Base-by-base conservation (phyloP, 305 asterid genomes). In the Fraxinus nigra region DNA sequence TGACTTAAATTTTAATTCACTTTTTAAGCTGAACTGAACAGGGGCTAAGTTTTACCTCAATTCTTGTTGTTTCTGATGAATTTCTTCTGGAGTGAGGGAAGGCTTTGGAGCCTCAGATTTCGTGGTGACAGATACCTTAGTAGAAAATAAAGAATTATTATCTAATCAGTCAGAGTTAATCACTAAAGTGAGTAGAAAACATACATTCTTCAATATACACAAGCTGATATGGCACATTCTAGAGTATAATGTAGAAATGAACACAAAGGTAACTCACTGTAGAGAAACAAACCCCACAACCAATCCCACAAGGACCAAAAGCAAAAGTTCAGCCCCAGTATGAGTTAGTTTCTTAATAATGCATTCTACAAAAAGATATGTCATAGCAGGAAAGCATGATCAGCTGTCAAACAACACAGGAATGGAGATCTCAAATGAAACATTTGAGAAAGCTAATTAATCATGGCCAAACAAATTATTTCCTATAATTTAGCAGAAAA, bases 61-160 rank as follows among this genome's bases (percentile, higher is more conserved):
- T 89, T 94, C 98, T 69, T 90, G 93, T 82, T 89, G 89, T 90
- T 93, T 96, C 84, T 80, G 86, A 86, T 89, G 90, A 82, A 91
- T 87, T 89, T 94, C 98, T 86, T 96, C 99, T 18, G 98, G 94
- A 59, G 98, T 94, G 79, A 94, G 97, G 61, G 93, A 85, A 75
- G 89, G 90, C 87, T 92, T 94, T 63, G 95, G 88, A 85, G 93
- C 88, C 89, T 84, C 97, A 32, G 89, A 72, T 80, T 90, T 92
- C 84, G 88, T 89, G 81, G 93, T 89, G 75, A 78, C 90, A 73
- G 98, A 91, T 77, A 94, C 97, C 99, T 96, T 85, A 75, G 61
- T 37, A 86, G 35, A 40, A 83, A 79, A 76, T 65, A 72, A 75
- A 34, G 75, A 75, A 83, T 48, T 46, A 43, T 24, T 14, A 63